Percentiles rank a stretch among this genome's conserved stretches.
Conservation (phyloP, 2,329 filamentous ascomycete genomes). For the Capronia americana region DNA sequence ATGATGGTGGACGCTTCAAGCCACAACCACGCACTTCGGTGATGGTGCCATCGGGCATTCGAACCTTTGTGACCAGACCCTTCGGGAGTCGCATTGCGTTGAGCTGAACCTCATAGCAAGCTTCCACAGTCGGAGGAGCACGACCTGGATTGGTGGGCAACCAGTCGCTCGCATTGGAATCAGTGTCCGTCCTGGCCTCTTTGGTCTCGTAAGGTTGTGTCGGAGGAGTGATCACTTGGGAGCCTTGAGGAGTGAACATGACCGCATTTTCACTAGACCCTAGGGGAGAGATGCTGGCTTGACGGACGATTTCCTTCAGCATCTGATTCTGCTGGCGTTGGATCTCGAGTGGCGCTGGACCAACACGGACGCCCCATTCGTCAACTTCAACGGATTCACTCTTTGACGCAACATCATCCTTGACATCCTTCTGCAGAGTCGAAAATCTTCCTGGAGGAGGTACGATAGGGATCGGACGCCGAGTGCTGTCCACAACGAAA, state of each 20-base stretch:
- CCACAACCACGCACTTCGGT: constrained; percentile 35
- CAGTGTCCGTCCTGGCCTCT: not conserved
- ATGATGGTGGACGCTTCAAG: constrained; percentile 33
- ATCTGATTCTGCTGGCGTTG: constrained; percentile 33
- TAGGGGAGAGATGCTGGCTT: constrained; percentile 29
- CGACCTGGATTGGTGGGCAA: constrained; percentile 28
- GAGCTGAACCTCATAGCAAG: constrained; percentile 34
- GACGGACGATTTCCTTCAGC: constrained; percentile 25
- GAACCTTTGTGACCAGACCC: constrained; percentile 31
- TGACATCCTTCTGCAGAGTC: constrained; percentile 6
- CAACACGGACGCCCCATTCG: constrained; percentile 36
- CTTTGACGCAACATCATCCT: not conserved
- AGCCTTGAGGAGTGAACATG: constrained; percentile 11
- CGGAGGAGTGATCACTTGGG: constrained; percentile 9
- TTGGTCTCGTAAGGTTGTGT: not conserved
- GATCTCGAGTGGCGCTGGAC: constrained; percentile 31
- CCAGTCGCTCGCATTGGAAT: constrained; percentile 28
- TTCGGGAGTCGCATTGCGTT: constrained; percentile 38
- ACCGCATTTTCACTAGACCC: constrained; percentile 21
- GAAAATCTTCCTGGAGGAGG: constrained; percentile 30
- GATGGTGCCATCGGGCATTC: constrained; percentile 32
- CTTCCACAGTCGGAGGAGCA: constrained; percentile 31
- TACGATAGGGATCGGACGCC: constrained; percentile 38
- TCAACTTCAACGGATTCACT: constrained; percentile 28
- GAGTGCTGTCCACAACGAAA: constrained; percentile 17